Conservation (phyloP, 164 flowering plant genomes). For the Vitis rotundifolia region DNA sequence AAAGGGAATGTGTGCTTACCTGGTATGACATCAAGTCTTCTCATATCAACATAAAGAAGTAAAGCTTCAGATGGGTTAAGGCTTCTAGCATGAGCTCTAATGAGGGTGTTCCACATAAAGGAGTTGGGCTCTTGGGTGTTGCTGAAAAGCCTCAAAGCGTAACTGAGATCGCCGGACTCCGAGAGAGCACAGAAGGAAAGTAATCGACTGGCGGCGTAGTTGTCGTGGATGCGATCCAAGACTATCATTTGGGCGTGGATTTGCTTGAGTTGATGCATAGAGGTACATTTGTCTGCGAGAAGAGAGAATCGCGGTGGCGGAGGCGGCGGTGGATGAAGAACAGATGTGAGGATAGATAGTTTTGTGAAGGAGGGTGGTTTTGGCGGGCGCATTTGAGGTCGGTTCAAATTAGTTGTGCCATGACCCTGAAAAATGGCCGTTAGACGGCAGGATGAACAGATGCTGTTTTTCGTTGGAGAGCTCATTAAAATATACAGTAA, state of each 20-base stretch:
- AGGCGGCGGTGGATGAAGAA: constrained; percentile 8
- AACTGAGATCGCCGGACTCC: constrained; percentile 39
- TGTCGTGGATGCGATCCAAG: constrained; percentile 54
- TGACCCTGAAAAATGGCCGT: not conserved
- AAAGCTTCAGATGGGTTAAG: constrained; percentile 40
- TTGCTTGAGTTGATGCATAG: constrained; percentile 61
- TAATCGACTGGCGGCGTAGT: constrained; percentile 64
- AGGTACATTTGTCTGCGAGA: constrained; percentile 54
- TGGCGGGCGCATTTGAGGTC: too few species aligned
- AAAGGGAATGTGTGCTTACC: constrained; percentile 70
- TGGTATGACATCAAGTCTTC: constrained; percentile 35
- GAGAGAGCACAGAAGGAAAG: constrained; percentile 60
- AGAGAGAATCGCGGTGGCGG: constrained; percentile 34
- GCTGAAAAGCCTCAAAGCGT: constrained; percentile 48
- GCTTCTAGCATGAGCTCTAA: constrained; percentile 51
- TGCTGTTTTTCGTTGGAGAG: too few species aligned
- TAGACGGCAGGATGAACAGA: not conserved
- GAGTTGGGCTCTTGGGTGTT: constrained; percentile 43
- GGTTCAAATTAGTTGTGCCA: not conserved
- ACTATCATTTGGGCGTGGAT: constrained; percentile 67
- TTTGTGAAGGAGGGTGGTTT: not conserved
- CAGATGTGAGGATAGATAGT: constrained; percentile 4
- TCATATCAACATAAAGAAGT: constrained; percentile 44
- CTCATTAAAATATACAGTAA: too few species aligned
- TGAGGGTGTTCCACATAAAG: constrained; percentile 72